Conservation (phyloP, 495 filamentous ascomycete species). For the Aspergillus biplanus region DNA sequence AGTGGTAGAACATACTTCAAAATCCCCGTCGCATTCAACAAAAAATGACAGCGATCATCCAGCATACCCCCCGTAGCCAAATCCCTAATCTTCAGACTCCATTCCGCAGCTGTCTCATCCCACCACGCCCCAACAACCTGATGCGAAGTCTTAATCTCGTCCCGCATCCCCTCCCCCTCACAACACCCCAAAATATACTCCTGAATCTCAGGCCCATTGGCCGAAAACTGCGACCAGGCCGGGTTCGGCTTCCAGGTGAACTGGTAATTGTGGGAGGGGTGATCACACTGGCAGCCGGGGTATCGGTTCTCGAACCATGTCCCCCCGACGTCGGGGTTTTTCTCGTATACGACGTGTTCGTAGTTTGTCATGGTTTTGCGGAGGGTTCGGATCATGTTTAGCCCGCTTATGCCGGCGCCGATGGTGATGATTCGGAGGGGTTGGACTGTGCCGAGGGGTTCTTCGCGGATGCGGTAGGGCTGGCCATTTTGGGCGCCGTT, state of each 20-base stretch:
- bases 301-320: constrained; percentile 68
- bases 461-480: not conserved
- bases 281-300: constrained; percentile 55
- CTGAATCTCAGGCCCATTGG: constrained; percentile 50
- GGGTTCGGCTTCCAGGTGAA: constrained; percentile 38
- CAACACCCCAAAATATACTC: constrained; percentile 52
- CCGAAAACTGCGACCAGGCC: constrained; percentile 37
- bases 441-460: constrained; percentile 38
- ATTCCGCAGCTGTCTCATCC: constrained; percentile 41
- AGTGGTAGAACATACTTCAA: constrained; percentile 40
- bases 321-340: constrained; percentile 47
- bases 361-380: constrained; percentile 39
- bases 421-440: constrained; percentile 41
- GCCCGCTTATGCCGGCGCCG: constrained; percentile 43
- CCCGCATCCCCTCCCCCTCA: constrained; percentile 40
- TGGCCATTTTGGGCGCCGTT: constrained; percentile 12
- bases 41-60: constrained; percentile 34
- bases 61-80: constrained; percentile 31
- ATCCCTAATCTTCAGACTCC: constrained; percentile 41
- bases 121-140: constrained; percentile 41
- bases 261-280: constrained; percentile 35
- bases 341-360: constrained; percentile 47
- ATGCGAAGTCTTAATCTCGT: constrained; percentile 42
- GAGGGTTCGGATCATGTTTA: constrained; percentile 45
- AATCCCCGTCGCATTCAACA: constrained; percentile 52